Evolutionary conservation across 805 yeast genomes (phyloP).

Genomic region (Tetrapisispora iriomotensis): DNA sequence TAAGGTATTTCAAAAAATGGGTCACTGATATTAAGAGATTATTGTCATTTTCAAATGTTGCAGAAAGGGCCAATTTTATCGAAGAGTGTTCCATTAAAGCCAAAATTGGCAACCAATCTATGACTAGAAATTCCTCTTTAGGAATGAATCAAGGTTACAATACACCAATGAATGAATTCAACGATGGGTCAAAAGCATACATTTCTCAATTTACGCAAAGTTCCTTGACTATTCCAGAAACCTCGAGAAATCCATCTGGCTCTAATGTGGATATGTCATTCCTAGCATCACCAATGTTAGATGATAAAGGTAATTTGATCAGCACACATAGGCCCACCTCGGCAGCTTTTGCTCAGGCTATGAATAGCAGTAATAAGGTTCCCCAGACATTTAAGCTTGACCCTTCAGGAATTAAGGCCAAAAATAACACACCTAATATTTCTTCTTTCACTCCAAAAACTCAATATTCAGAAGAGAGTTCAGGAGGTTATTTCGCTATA

Average conservation of each 20-base stretch:
- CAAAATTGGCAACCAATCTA: background rate
- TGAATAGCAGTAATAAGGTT: too few relatives aligned
- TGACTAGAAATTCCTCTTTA: background rate
- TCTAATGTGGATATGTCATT: slow-evolving; percentile 10
- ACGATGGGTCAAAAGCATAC: slow-evolving; percentile 3
- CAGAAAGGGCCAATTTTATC: slow-evolving; percentile 41
- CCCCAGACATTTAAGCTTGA: slow-evolving; percentile 4
- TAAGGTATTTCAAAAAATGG: slow-evolving; percentile 43
- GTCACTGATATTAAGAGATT: slow-evolving; percentile 44
- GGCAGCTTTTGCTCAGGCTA: too few relatives aligned
- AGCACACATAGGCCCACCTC: slow-evolving; percentile 4
- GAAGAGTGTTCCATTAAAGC: slow-evolving; percentile 20
- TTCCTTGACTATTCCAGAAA: background rate
- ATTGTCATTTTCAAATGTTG: slow-evolving; percentile 37
- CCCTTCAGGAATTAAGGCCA: background rate
- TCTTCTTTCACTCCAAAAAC: slow-evolving; percentile 20
- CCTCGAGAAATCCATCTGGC: background rate
- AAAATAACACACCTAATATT: slow-evolving; percentile 6
- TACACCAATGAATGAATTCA: background rate
- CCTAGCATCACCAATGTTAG: slow-evolving; percentile 30
- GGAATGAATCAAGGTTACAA: background rate
- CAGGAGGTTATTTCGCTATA: slow-evolving; percentile 30
- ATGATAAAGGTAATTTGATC: slow-evolving; percentile 30
- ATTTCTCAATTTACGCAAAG: slow-evolving; percentile 6
- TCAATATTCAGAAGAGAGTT: slow-evolving; percentile 19